These are phyloP conservation scores for Trichoderma atrobrunneum DNA, from an alignment of 2,329 filamentous ascomycete species.

Conservation along the genomic window DNA sequence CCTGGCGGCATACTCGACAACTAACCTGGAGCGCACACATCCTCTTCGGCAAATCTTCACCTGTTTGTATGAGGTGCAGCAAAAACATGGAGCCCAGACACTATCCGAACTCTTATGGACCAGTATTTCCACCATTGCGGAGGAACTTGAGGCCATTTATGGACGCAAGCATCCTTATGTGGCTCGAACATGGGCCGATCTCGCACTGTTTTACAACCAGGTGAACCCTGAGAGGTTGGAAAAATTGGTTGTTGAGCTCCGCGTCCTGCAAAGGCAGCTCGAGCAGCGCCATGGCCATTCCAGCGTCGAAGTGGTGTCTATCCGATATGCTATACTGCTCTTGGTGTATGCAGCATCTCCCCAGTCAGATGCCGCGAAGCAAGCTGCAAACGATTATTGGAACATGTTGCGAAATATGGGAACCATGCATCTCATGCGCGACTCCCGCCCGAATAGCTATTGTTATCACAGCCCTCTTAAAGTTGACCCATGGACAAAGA, in stretches of 20 bases:
- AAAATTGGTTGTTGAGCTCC: conserved; percentile 39
- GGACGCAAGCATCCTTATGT: conserved; percentile 44
- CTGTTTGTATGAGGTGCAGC: conserved; percentile 44
- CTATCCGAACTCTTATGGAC: conserved; percentile 44
- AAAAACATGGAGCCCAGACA: conserved; percentile 42
- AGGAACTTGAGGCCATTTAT: conserved; percentile 45
- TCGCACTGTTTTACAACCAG: conserved; percentile 41
- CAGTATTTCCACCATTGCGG: conserved; percentile 41
- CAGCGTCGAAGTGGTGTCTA: conserved; percentile 36
- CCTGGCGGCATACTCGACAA: conserved; percentile 43
- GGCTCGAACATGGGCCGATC: conserved; percentile 41
- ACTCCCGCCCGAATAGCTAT: conserved; percentile 38
- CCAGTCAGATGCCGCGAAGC: conserved; percentile 34
- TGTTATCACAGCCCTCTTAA: conserved; percentile 46
- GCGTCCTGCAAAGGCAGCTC: conserved; percentile 34
- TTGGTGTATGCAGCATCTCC: conserved; percentile 37
- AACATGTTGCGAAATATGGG: conserved; percentile 35
- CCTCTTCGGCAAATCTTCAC: conserved; percentile 44
- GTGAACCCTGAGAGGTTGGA: conserved; percentile 36
- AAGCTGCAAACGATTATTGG: conserved; percentile 39
- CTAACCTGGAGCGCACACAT: conserved; percentile 43
- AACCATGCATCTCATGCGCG: conserved; percentile 37
- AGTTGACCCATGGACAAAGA: conserved; percentile 43
- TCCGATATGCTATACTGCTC: conserved; percentile 43
- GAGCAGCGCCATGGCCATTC: conserved; percentile 35